Conservation (phyloP, 257 asterid genomes). For the Sherardia arvensis region DNA sequence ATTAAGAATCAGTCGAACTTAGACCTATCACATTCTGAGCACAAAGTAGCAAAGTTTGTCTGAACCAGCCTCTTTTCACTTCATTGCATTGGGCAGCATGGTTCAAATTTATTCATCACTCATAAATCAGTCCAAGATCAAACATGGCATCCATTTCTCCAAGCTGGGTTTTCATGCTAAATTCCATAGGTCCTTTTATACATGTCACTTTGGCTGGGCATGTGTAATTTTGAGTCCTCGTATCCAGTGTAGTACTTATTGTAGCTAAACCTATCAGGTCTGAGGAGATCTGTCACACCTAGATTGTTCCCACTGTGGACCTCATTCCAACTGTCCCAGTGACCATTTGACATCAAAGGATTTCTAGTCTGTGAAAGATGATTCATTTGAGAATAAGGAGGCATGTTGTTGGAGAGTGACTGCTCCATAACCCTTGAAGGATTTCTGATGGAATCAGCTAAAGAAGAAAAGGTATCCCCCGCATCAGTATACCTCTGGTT, state of each 20-base stretch:
- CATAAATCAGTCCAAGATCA: slow-evolving; percentile 6
- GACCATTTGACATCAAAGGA: slow-evolving; percentile 61
- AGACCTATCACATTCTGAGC: slow-evolving; percentile 16
- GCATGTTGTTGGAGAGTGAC: slow-evolving; percentile 36
- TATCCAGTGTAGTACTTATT: slow-evolving; percentile 50
- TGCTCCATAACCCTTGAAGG: slow-evolving; percentile 70
- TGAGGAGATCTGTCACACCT: slow-evolving; percentile 62
- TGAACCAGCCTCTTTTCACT: slow-evolving; percentile 6
- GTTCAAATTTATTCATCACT: slow-evolving; percentile 9
- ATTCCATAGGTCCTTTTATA: slow-evolving; percentile 73
- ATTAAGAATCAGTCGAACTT: slow-evolving; percentile 37
- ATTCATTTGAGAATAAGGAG: slow-evolving; percentile 55
- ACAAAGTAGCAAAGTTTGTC: slow-evolving; percentile 11
- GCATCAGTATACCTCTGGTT: slow-evolving; percentile 48
- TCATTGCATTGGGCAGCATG: slow-evolving; percentile 1
- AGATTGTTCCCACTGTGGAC: slow-evolving; percentile 49
- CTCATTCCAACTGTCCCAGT: slow-evolving; percentile 79
- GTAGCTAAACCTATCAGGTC: slow-evolving; percentile 57
- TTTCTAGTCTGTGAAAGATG: slow-evolving; percentile 50
- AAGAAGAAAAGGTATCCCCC: slow-evolving; percentile 37
- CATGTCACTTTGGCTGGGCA: slow-evolving; percentile 63
- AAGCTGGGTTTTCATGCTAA: slow-evolving; percentile 23
- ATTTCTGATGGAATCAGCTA: slow-evolving; percentile 50
- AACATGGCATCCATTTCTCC: not conserved
- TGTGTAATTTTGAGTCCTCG: slow-evolving; percentile 63